Evolutionary conservation across 169 alveolate genomes (phyloP).

Genomic region (Eimeria falciformis): DNA sequence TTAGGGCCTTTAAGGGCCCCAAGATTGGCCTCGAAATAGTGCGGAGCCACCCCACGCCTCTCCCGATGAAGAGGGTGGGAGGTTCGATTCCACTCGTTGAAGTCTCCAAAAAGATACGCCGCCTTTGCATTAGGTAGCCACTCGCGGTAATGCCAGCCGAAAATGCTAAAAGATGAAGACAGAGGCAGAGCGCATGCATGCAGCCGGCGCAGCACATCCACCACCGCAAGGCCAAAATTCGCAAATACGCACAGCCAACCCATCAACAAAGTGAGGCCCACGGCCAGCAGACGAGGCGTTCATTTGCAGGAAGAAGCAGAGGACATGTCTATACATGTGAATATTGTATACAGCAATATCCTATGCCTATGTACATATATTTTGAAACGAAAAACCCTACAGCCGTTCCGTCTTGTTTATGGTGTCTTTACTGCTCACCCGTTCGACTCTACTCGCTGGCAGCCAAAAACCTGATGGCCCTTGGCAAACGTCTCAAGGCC

Average conservation of each 20-base stretch:
- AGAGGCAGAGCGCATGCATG: not conserved
- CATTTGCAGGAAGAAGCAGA: not conserved
- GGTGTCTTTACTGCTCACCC: not conserved
- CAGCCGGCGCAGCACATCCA: not conserved
- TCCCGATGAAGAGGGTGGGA: conserved; percentile 81
- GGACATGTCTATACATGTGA: not conserved
- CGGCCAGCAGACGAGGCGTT: too few species aligned
- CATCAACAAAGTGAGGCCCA: too few species aligned
- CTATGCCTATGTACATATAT: too few species aligned
- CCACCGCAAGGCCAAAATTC: not conserved
- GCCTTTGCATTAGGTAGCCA: conserved; percentile 83
- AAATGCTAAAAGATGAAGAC: conserved; percentile 16
- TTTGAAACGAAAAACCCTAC: not conserved
- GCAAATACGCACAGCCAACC: not conserved
- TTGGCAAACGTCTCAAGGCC: conserved; percentile 75
- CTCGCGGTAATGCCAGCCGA: conserved; percentile 79
- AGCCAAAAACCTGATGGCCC: conserved; percentile 80
- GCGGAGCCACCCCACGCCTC: conserved; percentile 46
- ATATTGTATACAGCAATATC: too few species aligned
- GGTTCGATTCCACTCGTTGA: conserved; percentile 84
- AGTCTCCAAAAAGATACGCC: conserved; percentile 83
- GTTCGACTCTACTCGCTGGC: conserved; percentile 69
- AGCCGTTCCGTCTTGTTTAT: not conserved
- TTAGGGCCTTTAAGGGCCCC: conserved; percentile 31
- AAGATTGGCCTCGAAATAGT: conserved; percentile 59